Evolutionary conservation across 2,329 filamentous ascomycete genomes (phyloP).

Genomic region (Fusarium sacchari): DNA sequence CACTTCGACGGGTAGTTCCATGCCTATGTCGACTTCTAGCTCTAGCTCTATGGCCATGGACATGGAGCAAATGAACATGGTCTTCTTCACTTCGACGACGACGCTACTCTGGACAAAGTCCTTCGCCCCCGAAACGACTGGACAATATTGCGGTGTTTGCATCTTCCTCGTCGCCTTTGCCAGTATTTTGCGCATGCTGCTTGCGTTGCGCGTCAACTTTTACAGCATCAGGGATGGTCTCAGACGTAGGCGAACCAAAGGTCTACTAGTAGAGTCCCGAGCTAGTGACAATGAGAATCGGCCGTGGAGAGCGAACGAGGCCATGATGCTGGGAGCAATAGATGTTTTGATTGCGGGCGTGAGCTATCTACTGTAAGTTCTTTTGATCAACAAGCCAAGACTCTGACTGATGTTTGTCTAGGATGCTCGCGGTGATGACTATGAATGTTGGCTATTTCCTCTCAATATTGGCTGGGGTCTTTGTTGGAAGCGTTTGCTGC

Average conservation of each 20-base stretch:
- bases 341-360: not conserved
- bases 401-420: not conserved
- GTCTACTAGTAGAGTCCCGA: not conserved
- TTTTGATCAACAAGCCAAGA: rapidly evolving
- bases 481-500: not conserved
- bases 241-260: not conserved
- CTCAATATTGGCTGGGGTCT: not conserved
- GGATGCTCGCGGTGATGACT: not conserved
- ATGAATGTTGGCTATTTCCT: not conserved
- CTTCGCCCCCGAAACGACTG: not conserved
- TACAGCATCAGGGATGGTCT: not conserved
- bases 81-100: not conserved
- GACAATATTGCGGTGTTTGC: not conserved
- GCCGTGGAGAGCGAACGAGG: not conserved
- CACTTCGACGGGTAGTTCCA: not conserved
- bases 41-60: not conserved
- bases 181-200: not conserved
- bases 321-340: not conserved
- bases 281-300: rapidly evolving
- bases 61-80: not conserved
- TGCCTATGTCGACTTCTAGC: not conserved
- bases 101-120: not conserved
- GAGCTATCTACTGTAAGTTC: not conserved
- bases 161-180: not conserved
- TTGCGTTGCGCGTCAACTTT: not conserved